Evolutionary conservation across 1,284 basidiomycete genomes (phyloP), one percentile per base, ranked within the genome.

Genomic region (Sanguinoderma infundibulare): DNA sequence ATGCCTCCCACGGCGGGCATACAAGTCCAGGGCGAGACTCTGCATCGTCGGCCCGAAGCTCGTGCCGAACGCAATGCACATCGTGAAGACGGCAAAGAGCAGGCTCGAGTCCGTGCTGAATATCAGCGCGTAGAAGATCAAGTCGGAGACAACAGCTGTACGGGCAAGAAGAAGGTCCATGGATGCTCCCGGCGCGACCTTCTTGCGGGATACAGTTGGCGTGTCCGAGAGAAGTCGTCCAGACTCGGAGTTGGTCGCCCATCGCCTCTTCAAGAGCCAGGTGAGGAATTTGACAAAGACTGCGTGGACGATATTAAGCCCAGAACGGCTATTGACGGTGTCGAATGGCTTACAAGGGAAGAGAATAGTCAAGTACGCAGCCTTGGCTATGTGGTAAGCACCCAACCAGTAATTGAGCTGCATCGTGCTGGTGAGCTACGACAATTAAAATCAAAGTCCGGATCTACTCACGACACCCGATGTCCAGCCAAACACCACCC

Each of bases 391-490:
- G 28, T 86, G 84, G 7, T 86, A 70, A 9, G 84, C 63, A 49
- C 85, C 89, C 55, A 94, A 73, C 76, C 83, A 93, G 64, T 92
- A 92, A 14, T 90, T 92, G 15, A 91, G 73, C 89, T 94, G 63
- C n/a, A 14, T 39, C 10, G 20, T 3, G 2, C 28, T 22, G n/a
- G 42, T 52, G 28, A 53, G 50, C 32, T n/a, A 6, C 10, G 30
- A 49, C 40, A 1, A 26, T 22, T 15, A 53, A 14, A 30, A 14
- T 46, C 32, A n/a, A 55, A 30, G 24, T 24, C 12, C 22, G 10
- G 5, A 24, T 74, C 14, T 4, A 38, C 83, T 62, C 67, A 91
- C 90, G 62, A 78, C 79, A 71, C 89, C 84, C 5, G 89, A 80
- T 15, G 77, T 83, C 92, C 91, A 95, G 0, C 81, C 79, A 70